Evolutionary conservation across 345 rosid genomes (phyloP).

Genomic region (Clarkia xantiana): DNA sequence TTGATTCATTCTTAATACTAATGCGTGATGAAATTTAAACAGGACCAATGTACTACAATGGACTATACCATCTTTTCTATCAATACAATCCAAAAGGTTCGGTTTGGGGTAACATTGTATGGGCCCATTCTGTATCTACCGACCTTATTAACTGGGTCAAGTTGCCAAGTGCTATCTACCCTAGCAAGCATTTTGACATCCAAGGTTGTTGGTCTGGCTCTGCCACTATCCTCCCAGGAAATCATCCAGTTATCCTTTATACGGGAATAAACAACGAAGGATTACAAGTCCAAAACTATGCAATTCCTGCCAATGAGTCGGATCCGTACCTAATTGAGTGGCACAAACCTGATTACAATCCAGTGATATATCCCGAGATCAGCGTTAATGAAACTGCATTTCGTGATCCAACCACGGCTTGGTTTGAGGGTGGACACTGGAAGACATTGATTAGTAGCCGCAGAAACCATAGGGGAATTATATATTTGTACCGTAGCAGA

Average conservation of each 20-base stretch:
- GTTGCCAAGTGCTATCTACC: slow-evolving; percentile 54
- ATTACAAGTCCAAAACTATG: slow-evolving; percentile 57
- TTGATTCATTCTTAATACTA: neutral
- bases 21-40: too few relatives aligned
- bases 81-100: slow-evolving; percentile 54
- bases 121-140: slow-evolving; percentile 90
- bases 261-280: slow-evolving; percentile 43
- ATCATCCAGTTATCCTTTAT: slow-evolving; percentile 54
- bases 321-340: slow-evolving; percentile 69
- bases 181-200: slow-evolving; percentile 52
- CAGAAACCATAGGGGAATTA: slow-evolving; percentile 42
- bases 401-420: slow-evolving; percentile 88
- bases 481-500: slow-evolving; percentile 42
- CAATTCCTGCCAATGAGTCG: slow-evolving; percentile 47
- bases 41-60: slow-evolving; percentile 76
- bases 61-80: slow-evolving; percentile 71
- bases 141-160: slow-evolving; percentile 72
- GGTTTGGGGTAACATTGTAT: slow-evolving; percentile 90
- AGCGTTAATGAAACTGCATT: slow-evolving; percentile 56
- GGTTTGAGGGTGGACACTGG: slow-evolving; percentile 58
- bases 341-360: slow-evolving; percentile 71
- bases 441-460: slow-evolving; percentile 39
- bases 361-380: slow-evolving; percentile 28
- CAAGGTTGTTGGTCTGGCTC: slow-evolving; percentile 93
- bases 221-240: slow-evolving; percentile 44